phyloP scores from a whole-genome alignment of 441 rosid species.

The Daphne laureola region DNA sequence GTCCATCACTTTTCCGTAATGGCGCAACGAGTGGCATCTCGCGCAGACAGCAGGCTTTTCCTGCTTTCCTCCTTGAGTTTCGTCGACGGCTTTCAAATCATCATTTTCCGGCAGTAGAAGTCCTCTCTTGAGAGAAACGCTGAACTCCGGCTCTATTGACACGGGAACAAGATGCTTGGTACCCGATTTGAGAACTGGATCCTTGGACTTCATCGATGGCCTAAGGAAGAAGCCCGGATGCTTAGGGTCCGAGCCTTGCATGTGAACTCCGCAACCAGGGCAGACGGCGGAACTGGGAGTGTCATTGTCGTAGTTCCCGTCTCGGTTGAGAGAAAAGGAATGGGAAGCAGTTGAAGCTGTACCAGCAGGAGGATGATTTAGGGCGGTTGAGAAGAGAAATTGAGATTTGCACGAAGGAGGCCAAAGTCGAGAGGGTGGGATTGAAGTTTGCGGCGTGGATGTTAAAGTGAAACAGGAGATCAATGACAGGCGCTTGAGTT shows the following conservation, averaged over 20 bases:
- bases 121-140: slow-evolving; percentile 54
- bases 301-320: slow-evolving; percentile 67
- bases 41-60: slow-evolving; percentile 65
- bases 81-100: slow-evolving; percentile 1
- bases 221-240: slow-evolving; percentile 66
- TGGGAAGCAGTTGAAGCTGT: slow-evolving; percentile 10
- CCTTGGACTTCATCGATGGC: slow-evolving; percentile 37
- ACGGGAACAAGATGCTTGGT: slow-evolving; percentile 37
- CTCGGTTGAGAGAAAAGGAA: slow-evolving; percentile 39
- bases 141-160: slow-evolving; percentile 47
- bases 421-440: slow-evolving; percentile 7
- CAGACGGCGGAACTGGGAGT: slow-evolving; percentile 50
- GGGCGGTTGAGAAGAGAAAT: slow-evolving; percentile 18
- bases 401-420: slow-evolving; percentile 7
- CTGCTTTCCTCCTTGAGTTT: slow-evolving; percentile 3
- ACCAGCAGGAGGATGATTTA: slow-evolving; percentile 1
- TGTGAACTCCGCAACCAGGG: slow-evolving; percentile 85
- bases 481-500: slow-evolving; percentile 17
- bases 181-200: slow-evolving; percentile 18
- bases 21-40: slow-evolving; percentile 82
- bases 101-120: slow-evolving; percentile 28
- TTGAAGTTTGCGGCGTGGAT: slow-evolving; percentile 1
- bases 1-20: slow-evolving; percentile 84
- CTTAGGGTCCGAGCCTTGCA: slow-evolving; percentile 62
- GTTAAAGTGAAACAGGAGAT: slow-evolving; percentile 17